These are phyloP conservation scores for Ceratocystis eucalypticola DNA, from an alignment of 2,329 filamentous ascomycete species.

Conservation along the genomic window DNA sequence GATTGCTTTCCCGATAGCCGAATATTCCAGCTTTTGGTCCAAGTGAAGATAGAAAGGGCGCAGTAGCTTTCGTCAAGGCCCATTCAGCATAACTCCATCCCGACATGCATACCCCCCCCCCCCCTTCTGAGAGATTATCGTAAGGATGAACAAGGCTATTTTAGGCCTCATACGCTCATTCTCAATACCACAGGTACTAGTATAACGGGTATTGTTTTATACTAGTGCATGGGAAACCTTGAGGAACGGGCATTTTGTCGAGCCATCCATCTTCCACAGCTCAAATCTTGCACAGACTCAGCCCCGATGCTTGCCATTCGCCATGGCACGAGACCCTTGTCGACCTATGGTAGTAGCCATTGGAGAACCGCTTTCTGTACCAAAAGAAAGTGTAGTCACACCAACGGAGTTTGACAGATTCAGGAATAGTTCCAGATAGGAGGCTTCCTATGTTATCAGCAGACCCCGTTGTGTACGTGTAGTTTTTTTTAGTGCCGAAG, in stretches of 20 bases:
- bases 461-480: background rate
- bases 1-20: background rate
- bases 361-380: background rate
- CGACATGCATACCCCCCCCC: background rate
- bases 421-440: background rate
- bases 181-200: background rate
- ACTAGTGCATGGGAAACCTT: background rate
- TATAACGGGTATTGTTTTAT: background rate
- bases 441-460: background rate
- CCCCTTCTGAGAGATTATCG: background rate
- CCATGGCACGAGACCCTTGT: conserved; percentile 6
- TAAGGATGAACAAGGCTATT: conserved; percentile 5
- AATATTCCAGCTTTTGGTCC: background rate
- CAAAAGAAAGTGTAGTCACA: conserved; percentile 3
- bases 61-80: background rate
- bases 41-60: background rate
- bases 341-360: background rate
- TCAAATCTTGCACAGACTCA: conserved; percentile 10
- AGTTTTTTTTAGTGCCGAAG: background rate
- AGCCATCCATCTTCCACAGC: background rate
- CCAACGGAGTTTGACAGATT: conserved; percentile 4
- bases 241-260: background rate
- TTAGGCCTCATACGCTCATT: background rate
- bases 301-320: conserved; percentile 2
- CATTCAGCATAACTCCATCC: background rate